phyloP scores from a whole-genome alignment of 768 basidiomycete genomes.

The Pilatotrama ljubarskyi region DNA sequence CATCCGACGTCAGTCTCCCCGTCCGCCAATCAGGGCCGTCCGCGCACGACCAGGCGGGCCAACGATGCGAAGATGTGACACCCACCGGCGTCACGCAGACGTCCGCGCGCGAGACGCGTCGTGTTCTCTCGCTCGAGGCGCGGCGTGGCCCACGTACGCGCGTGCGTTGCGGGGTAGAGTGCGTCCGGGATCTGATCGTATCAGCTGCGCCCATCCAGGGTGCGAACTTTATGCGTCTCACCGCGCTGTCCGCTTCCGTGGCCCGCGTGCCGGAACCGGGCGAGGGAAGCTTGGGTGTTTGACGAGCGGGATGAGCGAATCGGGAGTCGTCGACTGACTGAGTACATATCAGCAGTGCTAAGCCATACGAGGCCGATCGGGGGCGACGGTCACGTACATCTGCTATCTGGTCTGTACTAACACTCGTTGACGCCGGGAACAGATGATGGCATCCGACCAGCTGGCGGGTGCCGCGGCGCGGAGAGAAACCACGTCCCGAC shows the following conservation, averaged over 20 bases:
- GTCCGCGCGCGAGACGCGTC: no score
- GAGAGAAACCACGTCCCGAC: no score
- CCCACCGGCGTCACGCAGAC: not conserved
- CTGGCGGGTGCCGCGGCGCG: no score
- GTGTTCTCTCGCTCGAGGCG: no score
- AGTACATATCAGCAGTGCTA: not conserved
- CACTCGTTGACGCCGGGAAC: no score
- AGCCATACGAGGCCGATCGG: not conserved
- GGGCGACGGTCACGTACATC: not conserved
- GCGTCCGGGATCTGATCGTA: conserved; percentile 16
- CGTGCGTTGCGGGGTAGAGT: not conserved
- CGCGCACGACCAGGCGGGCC: not conserved
- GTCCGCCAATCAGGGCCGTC: conserved; percentile 4
- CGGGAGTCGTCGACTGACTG: not conserved
- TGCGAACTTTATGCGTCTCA: conserved; percentile 12
- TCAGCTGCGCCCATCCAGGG: conserved; percentile 16
- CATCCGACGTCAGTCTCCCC: conserved; percentile 2
- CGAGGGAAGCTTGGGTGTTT: no score
- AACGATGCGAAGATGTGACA: not conserved
- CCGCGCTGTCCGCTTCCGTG: not conserved
- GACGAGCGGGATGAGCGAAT: no score
- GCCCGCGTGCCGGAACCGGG: not conserved
- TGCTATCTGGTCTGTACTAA: not conserved
- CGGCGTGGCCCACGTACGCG: not conserved
- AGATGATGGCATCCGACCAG: no score